Conservation (phyloP, 139 green algal species). For the Chlorella sp. region DNA sequence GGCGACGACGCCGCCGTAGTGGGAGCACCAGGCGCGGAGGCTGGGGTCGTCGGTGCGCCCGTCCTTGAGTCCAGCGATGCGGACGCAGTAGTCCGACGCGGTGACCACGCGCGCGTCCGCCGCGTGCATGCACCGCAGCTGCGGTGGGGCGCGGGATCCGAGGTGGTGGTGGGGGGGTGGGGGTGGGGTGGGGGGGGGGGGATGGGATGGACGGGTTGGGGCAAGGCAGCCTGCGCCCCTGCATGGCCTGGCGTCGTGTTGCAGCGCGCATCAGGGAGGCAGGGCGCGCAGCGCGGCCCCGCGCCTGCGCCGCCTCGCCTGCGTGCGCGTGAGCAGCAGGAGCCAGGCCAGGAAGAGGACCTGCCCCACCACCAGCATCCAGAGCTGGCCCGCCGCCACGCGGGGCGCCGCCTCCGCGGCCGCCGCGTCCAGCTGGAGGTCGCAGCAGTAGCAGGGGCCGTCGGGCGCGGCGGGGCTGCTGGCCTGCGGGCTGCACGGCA, state of each 20-base stretch:
- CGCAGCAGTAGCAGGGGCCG: slow-evolving; percentile 50
- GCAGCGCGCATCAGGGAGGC: no score
- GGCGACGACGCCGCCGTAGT: slow-evolving; percentile 52
- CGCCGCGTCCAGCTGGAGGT: slow-evolving; percentile 24
- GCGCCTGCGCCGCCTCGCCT: slow-evolving; percentile 17
- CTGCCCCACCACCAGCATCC: slow-evolving; percentile 44
- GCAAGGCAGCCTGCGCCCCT: no score
- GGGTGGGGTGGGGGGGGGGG: not conserved
- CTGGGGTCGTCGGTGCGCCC: no score
- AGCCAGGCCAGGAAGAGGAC: slow-evolving; percentile 48
- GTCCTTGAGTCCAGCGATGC: no score
- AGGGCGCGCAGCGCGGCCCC: no score
- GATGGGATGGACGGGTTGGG: no score
- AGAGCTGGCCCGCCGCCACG: slow-evolving; percentile 40
- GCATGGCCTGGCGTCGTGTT: no score
- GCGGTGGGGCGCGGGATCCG: not conserved
- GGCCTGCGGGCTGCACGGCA: slow-evolving; percentile 20
- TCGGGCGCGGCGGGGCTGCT: slow-evolving; percentile 9
- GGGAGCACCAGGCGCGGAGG: slow-evolving; percentile 42
- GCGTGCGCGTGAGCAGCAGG: slow-evolving; percentile 33
- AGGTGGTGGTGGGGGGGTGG: not conserved
- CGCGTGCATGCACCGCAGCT: slow-evolving; percentile 24
- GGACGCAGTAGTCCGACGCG: slow-evolving; percentile 51
- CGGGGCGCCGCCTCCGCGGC: not conserved
- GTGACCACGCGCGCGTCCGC: slow-evolving; percentile 45